These are phyloP conservation scores for Curvularia sp. DNA, from an alignment of 2,329 filamentous ascomycete species.

Conservation along the genomic window DNA sequence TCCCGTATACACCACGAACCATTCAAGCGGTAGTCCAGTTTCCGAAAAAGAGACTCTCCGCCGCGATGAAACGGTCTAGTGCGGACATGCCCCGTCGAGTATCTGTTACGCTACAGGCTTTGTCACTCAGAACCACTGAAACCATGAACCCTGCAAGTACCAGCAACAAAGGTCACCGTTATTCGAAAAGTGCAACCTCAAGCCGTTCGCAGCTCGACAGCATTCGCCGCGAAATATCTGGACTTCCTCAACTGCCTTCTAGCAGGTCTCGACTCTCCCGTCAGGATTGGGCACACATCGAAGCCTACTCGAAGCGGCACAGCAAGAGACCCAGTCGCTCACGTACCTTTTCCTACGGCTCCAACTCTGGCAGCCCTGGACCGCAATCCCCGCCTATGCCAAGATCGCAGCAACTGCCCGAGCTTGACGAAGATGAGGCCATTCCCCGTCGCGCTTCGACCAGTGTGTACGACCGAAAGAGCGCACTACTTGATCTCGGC, in stretches of 20 bases:
- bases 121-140: slow-evolving; percentile 28
- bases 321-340: slow-evolving; percentile 32
- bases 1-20: slow-evolving; percentile 23
- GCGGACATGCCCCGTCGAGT: slow-evolving; percentile 36
- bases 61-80: slow-evolving; percentile 30
- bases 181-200: slow-evolving; percentile 18
- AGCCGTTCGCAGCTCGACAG: slow-evolving; percentile 34
- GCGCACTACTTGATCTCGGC: slow-evolving; percentile 36
- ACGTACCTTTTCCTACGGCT: slow-evolving; percentile 27
- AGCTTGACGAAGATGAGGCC: slow-evolving; percentile 45
- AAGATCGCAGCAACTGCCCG: slow-evolving; percentile 38
- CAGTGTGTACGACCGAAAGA: slow-evolving; percentile 45
- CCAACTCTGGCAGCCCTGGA: slow-evolving; percentile 11
- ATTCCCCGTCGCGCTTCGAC: slow-evolving; percentile 47
- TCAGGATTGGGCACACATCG: slow-evolving; percentile 46
- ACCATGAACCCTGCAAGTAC: slow-evolving; percentile 13
- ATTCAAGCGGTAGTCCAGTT: slow-evolving; percentile 19
- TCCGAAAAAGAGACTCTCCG: slow-evolving; percentile 23
- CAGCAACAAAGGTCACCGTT: slow-evolving; percentile 14
- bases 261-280: slow-evolving; percentile 43
- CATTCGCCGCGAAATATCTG: slow-evolving; percentile 42
- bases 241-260: slow-evolving; percentile 39
- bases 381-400: slow-evolving; percentile 34
- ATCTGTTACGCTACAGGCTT: slow-evolving; percentile 31
- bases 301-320: slow-evolving; percentile 41